These are phyloP conservation scores for Clavulina sp. DNA, from an alignment of 768 basidiomycete species.

Conservation along the genomic window DNA sequence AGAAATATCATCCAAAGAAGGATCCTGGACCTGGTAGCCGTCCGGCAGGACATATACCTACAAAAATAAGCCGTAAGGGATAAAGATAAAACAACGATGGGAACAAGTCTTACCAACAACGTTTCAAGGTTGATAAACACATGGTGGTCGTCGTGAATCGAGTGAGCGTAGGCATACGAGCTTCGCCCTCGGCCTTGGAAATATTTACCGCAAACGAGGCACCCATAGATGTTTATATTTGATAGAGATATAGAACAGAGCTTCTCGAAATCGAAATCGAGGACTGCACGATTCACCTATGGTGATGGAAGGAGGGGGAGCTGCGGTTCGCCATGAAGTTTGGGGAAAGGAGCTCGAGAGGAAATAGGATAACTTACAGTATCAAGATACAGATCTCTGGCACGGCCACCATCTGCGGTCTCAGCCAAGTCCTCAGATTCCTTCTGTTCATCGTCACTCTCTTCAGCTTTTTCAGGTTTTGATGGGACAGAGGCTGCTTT, in stretches of 20 bases:
- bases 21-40: constrained; percentile 90
- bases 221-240: constrained; percentile 96
- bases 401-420: no score
- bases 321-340: background rate
- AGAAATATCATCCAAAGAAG: constrained; percentile 88
- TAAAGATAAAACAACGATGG: constrained; percentile 11
- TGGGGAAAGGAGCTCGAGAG: background rate
- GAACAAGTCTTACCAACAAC: constrained; percentile 47
- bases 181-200: constrained; percentile 91
- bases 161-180: constrained; percentile 91
- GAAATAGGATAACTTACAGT: constrained; percentile 38
- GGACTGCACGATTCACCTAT: constrained; percentile 74
- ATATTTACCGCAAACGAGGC: constrained; percentile 95
- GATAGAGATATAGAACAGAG: constrained; percentile 91
- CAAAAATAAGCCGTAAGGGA: background rate
- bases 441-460: constrained; percentile 18
- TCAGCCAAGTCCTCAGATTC: constrained; percentile 17
- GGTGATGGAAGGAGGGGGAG: background rate
- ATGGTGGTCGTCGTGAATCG: constrained; percentile 95
- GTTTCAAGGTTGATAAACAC: constrained; percentile 95
- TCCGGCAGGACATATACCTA: constrained; percentile 96
- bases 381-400: constrained; percentile 87
- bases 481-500: no score
- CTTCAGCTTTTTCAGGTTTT: constrained; percentile 13
- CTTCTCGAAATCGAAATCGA: constrained; percentile 99